Percentiles rank a stretch among this genome's conserved stretches.
phyloP scores from a whole-genome alignment of 441 rosid species.

The Capsella rubella region DNA sequence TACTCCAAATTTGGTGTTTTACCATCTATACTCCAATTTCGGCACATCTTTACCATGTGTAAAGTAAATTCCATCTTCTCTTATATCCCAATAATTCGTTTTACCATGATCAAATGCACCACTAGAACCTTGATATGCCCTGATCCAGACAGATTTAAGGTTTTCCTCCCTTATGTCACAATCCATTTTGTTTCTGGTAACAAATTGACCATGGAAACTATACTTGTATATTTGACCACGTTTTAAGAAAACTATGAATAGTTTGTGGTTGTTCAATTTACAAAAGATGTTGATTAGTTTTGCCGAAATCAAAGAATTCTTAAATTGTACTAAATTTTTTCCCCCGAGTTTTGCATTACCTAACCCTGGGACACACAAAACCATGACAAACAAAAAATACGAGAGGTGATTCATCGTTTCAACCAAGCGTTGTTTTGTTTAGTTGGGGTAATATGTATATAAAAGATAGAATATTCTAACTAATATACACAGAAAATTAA shows the following conservation, averaged over 20 bases:
- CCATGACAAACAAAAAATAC: no score
- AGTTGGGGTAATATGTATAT: no score
- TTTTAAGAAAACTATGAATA: not conserved
- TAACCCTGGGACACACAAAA: no score
- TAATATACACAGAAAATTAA: no score
- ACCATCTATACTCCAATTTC: slow-evolving; percentile 16
- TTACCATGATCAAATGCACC: slow-evolving; percentile 23
- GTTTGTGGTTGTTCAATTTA: not conserved
- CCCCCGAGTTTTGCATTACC: no score
- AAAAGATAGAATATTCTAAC: no score
- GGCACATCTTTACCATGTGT: not conserved
- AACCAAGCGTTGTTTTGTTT: no score
- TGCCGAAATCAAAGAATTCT: not conserved
- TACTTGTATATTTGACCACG: not conserved
- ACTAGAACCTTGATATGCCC: slow-evolving; percentile 5
- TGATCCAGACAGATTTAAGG: not conserved
- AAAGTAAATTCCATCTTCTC: slow-evolving; percentile 25
- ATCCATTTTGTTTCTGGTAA: not conserved
- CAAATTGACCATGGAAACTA: not conserved
- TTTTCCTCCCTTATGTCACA: not conserved
- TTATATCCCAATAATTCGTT: not conserved
- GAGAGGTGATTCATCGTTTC: no score
- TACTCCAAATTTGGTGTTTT: no score
- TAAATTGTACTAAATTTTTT: not conserved
- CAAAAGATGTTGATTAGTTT: not conserved